phyloP scores from a whole-genome alignment of 306 rosid species.

The Notholithocarpus densiflorus region DNA sequence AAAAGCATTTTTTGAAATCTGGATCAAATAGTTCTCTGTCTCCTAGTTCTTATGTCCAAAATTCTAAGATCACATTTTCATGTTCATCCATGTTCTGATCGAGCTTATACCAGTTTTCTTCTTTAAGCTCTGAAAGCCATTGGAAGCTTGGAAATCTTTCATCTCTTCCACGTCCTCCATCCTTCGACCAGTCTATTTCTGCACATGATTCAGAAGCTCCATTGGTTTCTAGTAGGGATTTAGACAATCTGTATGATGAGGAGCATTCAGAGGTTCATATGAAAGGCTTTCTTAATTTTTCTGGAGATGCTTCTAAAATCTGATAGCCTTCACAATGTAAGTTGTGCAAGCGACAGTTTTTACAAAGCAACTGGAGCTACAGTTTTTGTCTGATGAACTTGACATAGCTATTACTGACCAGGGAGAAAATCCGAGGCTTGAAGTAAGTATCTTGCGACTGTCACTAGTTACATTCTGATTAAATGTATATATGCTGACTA shows the following conservation, averaged over 20 bases:
- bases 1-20: conserved; percentile 4
- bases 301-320: conserved; percentile 18
- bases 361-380: conserved; percentile 33
- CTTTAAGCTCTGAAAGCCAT: conserved; percentile 27
- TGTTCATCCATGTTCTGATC: conserved; percentile 43
- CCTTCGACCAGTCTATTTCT: conserved; percentile 24
- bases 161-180: conserved; percentile 36
- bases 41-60: conserved; percentile 18
- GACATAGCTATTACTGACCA: conserved; percentile 36
- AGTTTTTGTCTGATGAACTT: conserved; percentile 39
- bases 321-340: conserved; percentile 16
- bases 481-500: neutral
- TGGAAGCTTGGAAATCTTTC: conserved; percentile 41
- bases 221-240: conserved; percentile 12
- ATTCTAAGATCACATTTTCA: conserved; percentile 23
- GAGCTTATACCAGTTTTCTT: conserved; percentile 40
- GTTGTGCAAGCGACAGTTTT: conserved; percentile 21
- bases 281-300: conserved; percentile 30
- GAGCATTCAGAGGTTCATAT: conserved; percentile 32
- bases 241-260: conserved; percentile 13
- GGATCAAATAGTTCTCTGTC: conserved; percentile 7
- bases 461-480: neutral
- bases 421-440: conserved; percentile 37
- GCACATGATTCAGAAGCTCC: conserved; percentile 21
- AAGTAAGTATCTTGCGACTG: conserved; percentile 23